Evolutionary conservation across 257 asterid species (phyloP).

Genomic region (Salvia hispanica): DNA sequence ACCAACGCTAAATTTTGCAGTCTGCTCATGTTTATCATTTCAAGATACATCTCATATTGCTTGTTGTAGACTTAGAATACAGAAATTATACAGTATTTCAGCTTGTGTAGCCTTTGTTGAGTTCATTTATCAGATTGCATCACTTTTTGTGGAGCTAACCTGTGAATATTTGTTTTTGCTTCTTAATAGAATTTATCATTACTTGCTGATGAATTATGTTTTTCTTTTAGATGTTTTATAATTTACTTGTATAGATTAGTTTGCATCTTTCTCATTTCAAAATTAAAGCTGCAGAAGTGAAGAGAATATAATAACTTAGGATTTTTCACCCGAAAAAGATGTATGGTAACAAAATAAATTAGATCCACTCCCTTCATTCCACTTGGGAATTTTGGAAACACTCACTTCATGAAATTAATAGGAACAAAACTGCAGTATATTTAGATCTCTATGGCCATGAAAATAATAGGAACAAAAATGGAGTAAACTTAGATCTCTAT

Average conservation of each 20-base stretch:
- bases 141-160: not conserved
- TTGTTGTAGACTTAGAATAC: not conserved
- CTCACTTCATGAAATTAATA: not conserved
- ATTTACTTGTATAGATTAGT: not conserved
- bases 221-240: not conserved
- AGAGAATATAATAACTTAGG: not conserved
- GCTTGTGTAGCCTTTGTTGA: not conserved
- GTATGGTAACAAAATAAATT: not conserved
- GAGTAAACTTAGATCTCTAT: not conserved
- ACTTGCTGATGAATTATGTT: not conserved
- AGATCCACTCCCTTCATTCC: not conserved
- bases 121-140: constrained; percentile 7
- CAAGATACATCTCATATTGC: not conserved
- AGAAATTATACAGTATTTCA: not conserved
- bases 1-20: not conserved
- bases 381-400: not conserved
- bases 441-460: not conserved
- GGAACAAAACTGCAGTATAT: not conserved
- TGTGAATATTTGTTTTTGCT: not conserved
- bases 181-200: not conserved
- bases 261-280: not conserved
- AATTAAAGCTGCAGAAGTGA: not conserved
- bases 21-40: constrained; percentile 9
- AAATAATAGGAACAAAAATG: constrained; percentile 4
- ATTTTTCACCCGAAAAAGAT: not conserved